Evolutionary conservation across 768 basidiomycete species (phyloP).

Genomic region (Calocera viscosa): DNA sequence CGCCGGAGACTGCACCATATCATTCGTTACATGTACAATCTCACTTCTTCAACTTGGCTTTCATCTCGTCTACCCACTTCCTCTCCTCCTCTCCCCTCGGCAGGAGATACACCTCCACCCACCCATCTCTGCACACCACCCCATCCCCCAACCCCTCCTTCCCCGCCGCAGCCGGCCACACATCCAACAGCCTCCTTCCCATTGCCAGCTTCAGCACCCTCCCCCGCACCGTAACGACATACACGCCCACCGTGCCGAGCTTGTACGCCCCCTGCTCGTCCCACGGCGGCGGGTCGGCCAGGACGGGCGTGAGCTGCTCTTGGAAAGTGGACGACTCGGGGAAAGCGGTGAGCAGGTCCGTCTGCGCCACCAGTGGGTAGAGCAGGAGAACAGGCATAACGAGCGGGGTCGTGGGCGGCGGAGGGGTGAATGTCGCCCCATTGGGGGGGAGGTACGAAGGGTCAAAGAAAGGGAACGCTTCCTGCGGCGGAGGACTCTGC

Average conservation of each 20-base stretch:
- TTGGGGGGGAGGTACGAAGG: constrained; percentile 36
- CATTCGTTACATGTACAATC: no score
- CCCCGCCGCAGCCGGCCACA: constrained; percentile 28
- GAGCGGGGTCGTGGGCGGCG: constrained; percentile 41
- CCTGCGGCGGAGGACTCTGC: constrained; percentile 41
- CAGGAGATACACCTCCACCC: constrained; percentile 64
- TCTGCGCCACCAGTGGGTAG: constrained; percentile 79
- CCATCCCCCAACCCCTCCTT: constrained; percentile 48
- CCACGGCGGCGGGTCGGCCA: constrained; percentile 57
- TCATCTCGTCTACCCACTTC: constrained; percentile 82
- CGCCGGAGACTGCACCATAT: no score
- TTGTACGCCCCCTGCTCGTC: constrained; percentile 58
- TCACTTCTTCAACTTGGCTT: constrained; percentile 29
- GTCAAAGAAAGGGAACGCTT: constrained; percentile 21
- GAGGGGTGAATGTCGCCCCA: constrained; percentile 49
- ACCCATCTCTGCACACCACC: constrained; percentile 70
- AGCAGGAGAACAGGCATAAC: constrained; percentile 79
- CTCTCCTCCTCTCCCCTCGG: constrained; percentile 65
- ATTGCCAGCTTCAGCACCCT: constrained; percentile 82
- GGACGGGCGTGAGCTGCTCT: constrained; percentile 59
- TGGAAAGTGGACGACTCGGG: constrained; percentile 72
- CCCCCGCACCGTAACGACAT: constrained; percentile 64
- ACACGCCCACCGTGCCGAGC: constrained; percentile 54
- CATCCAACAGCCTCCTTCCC: constrained; percentile 73
- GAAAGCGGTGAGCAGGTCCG: constrained; percentile 80